Evolutionary conservation across 2,329 filamentous ascomycete genomes (phyloP), one percentile per base, ranked within the genome.

Genomic region (Pseudogymnoascus sp.): DNA sequence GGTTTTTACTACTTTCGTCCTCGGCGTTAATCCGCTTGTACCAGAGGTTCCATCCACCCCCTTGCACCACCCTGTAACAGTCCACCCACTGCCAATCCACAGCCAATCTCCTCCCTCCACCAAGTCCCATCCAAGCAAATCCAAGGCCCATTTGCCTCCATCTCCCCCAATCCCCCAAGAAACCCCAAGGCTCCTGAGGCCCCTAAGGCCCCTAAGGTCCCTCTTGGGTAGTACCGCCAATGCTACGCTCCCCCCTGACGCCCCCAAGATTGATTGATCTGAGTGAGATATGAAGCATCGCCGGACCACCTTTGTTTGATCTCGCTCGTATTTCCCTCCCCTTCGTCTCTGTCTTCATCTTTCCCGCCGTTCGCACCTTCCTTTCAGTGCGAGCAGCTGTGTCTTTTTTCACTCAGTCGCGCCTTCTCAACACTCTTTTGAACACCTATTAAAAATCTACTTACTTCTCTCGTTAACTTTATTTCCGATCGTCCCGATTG

Each of bases 251-350:
- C 26, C 45, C 45, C 45, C 45, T 52, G 45, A 52, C 45, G 45
- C 45, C 45, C 45, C 45, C 45, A 31, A 52, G 45, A 52, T 52
- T 52, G 45, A 52, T 52, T 52, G 43, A 52, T 52, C 43, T 52
- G 43, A 7, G 43, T 52, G 14, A 52, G 45, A 52, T 52, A 52
- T 52, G 45, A 52, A 52, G 45, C 45, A 52, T 52, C 45, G 26
- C 29, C 45, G 26, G 45, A 52, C 45, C 23, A 23, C 45, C 45
- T 52, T 52, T 52, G 45, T 52, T 52, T 52, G 45, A 52, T 52
- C 45, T 52, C 29, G 45, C 45, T 52, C 45, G 45, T 52, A 52
- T 52, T 52, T 52, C 45, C 21, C 26, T 31, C 45, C 26, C 31
- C 26, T 16, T 52, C 26, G 26, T 31, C 26, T 52, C 26, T 52